A percentile compares a stretch with the other conserved stretches of the same genome.
These are phyloP conservation scores for Sarocladiaceae sp. DNA, from an alignment of 2,329 filamentous ascomycete genomes.

Conservation along the genomic window DNA sequence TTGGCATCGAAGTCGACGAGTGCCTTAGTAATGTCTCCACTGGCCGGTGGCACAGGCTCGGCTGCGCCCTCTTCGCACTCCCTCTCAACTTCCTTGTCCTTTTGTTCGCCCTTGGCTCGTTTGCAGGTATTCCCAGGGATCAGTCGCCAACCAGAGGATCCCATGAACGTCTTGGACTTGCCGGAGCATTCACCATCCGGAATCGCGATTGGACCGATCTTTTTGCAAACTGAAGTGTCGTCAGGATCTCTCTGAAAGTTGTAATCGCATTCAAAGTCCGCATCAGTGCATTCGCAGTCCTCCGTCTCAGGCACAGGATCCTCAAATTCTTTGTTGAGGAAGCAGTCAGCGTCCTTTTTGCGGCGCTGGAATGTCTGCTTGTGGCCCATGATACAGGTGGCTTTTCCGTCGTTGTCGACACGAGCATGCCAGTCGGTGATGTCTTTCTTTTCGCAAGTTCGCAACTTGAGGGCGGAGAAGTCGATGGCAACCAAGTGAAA, in stretches of 20 bases:
- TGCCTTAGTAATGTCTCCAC: conserved; percentile 59
- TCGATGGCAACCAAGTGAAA: conserved; percentile 71
- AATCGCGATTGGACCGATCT: conserved; percentile 52
- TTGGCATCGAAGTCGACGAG: conserved; percentile 57
- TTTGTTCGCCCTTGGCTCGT: conserved; percentile 51
- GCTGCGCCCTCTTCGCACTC: conserved; percentile 62
- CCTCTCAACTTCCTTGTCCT: conserved; percentile 67
- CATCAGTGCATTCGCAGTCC: conserved; percentile 72
- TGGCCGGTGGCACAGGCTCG: conserved; percentile 44
- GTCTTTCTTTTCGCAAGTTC: conserved; percentile 69
- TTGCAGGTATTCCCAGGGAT: conserved; percentile 80
- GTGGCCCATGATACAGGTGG: conserved; percentile 92
- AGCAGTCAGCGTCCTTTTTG: conserved; percentile 84
- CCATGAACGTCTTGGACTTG: conserved; percentile 67
- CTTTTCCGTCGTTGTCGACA: conserved; percentile 69
- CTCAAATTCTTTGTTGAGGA: conserved; percentile 72
- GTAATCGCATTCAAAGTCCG: conserved; percentile 95
- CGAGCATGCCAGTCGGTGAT: conserved; percentile 88
- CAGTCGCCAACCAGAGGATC: conserved; percentile 82
- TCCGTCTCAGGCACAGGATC: conserved; percentile 65
- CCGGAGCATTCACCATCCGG: conserved; percentile 66
- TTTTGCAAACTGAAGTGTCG: conserved; percentile 63
- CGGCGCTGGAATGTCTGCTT: conserved; percentile 80
- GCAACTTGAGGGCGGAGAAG: conserved; percentile 74
- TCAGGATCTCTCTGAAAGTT: conserved; percentile 67